Percentiles rank a stretch among this genome's conserved stretches.
Evolutionary conservation across 2,329 filamentous ascomycete species (phyloP).

Genomic region (Tolypocladium nubicola): DNA sequence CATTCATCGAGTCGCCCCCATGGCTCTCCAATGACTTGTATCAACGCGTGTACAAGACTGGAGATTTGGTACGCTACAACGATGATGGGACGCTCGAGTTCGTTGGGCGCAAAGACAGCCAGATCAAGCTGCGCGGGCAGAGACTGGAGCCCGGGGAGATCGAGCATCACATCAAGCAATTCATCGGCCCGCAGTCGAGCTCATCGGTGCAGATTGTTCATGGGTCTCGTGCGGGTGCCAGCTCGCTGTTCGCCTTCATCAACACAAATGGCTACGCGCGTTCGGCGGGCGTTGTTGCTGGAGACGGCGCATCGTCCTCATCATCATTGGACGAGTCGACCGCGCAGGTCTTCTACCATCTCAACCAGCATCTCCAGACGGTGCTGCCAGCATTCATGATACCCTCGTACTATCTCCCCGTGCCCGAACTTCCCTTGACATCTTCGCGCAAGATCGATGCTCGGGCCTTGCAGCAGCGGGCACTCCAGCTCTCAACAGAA

Average conservation of each 20-base stretch:
- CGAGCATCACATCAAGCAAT: neutral
- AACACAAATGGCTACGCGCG: too few relatives aligned
- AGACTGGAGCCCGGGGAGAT: constrained; percentile 3
- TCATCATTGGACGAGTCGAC: too few relatives aligned
- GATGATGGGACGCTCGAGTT: constrained; percentile 9
- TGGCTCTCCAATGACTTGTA: too few relatives aligned
- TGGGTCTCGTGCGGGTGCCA: too few relatives aligned
- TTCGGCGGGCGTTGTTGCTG: too few relatives aligned
- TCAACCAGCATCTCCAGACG: neutral
- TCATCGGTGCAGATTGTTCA: too few relatives aligned
- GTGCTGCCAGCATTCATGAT: constrained; percentile 2
- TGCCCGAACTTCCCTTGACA: constrained; percentile 1
- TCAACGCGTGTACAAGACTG: constrained; percentile 16
- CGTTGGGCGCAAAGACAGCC: constrained; percentile 12
- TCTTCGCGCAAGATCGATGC: constrained; percentile 4
- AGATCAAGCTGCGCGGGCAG: constrained; percentile 17
- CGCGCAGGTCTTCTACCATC: too few relatives aligned
- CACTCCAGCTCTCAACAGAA: neutral
- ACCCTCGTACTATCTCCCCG: constrained; percentile 2
- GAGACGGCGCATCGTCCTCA: too few relatives aligned
- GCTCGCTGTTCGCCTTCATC: neutral
- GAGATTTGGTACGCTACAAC: constrained; percentile 18
- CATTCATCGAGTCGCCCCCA: constrained; percentile 38
- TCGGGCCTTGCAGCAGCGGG: neutral
- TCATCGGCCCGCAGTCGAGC: too few relatives aligned